Base-by-base conservation (phyloP, 2,329 filamentous ascomycete genomes). In the Coniochaeta sp. region DNA sequence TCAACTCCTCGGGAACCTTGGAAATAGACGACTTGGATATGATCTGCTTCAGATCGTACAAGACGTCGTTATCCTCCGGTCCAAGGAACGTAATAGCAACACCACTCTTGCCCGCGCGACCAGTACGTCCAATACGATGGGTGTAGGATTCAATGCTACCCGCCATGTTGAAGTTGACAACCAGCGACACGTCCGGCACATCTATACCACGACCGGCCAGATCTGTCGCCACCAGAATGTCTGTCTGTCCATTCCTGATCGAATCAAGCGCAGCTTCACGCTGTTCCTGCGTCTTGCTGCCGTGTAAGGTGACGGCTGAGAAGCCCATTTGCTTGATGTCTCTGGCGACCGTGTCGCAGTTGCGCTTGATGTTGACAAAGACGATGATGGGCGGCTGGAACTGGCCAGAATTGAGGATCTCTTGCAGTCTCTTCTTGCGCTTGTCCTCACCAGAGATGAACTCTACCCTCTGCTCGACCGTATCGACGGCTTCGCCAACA, bases 161-260 rank as follows among this genome's bases (percentile, higher is more conserved):
- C 0, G 95, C 89, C 95, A 99, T 98, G 81, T 98, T 99, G 84
- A 98, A 99, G 79, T 99, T 99, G 72, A 99, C 83, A 61, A 99
- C 95, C 62, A 99, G 83, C 63, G 86, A 90, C 44, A 99, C 95
- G 70, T 98, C 95, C 0, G 90, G 87, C 4, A 99, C 93, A 75
- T 99, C 95, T 73, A 99, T 97, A 91, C 95, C 95, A 80, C 95
- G 87, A 64, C 93, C 95, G 1, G 95, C 95, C 61, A 99, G 79
- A 76, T 99, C 95, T 1, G 95, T 99, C 0, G 95, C 95, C 58
- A 99, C 95, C 40, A 99, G 84, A 0, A 99, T 90, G 64, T 96
- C 89, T 0, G 90, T 90, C 58, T 84, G 78, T 36, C 92, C 92
- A 50, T 86, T 86, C 38, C 93, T 90, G 28, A 99, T 82, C n/a